phyloP scores from a whole-genome alignment of 2,329 filamentous ascomycete species.

The Talaromyces sp. region DNA sequence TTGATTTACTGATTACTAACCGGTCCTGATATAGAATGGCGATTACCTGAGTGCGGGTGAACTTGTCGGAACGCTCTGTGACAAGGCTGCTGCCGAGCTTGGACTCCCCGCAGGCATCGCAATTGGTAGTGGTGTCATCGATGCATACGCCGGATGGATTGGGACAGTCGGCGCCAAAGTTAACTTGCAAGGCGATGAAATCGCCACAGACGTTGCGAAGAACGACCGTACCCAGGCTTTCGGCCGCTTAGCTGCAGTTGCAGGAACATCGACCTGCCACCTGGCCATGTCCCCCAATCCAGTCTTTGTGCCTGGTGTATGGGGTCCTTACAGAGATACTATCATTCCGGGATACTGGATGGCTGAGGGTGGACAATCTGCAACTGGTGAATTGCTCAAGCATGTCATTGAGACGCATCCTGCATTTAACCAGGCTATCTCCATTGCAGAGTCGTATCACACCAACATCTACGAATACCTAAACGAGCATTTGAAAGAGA shows the following conservation, averaged over 20 bases:
- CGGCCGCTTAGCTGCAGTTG: slow-evolving; percentile 84
- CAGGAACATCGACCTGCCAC: slow-evolving; percentile 95
- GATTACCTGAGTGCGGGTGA: slow-evolving; percentile 88
- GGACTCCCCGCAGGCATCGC: slow-evolving; percentile 83
- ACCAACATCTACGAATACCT: slow-evolving; percentile 93
- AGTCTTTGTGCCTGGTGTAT: slow-evolving; percentile 91
- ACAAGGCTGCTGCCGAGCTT: slow-evolving; percentile 75
- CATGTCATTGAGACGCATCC: slow-evolving; percentile 95
- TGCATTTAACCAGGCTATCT: slow-evolving; percentile 73
- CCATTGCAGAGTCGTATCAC: slow-evolving; percentile 73
- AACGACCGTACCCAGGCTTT: slow-evolving; percentile 93
- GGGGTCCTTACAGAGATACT: slow-evolving; percentile 95
- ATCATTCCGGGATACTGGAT: slow-evolving; percentile 91
- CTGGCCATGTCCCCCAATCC: slow-evolving; percentile 90
- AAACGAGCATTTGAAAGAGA: slow-evolving; percentile 75
- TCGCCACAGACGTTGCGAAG: slow-evolving; percentile 62
- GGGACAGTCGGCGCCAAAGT: slow-evolving; percentile 98
- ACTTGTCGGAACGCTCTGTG: slow-evolving; percentile 76
- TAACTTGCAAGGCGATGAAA: slow-evolving; percentile 61
- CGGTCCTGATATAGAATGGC: slow-evolving; percentile 63
- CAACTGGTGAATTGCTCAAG: slow-evolving; percentile 88
- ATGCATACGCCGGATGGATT: slow-evolving; percentile 98
- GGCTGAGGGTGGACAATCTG: slow-evolving; percentile 93
- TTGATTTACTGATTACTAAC: slow-evolving; percentile 2
- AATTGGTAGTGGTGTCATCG: slow-evolving; percentile 93